Evolutionary conservation across 805 yeast species (phyloP).

Genomic region (Saturnispora zaruensis): DNA sequence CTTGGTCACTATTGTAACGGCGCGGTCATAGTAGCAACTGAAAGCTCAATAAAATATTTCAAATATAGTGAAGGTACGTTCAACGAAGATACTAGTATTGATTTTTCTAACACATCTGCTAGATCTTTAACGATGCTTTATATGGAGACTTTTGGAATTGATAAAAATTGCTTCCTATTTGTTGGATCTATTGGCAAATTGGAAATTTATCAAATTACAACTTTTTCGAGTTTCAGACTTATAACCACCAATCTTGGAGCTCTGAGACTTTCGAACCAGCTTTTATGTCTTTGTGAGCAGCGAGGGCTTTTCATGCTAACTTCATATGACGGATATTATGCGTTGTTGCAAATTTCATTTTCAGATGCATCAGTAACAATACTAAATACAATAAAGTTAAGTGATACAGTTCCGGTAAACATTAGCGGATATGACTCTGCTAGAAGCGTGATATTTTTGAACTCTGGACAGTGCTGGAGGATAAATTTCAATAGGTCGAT

Average conservation of each 20-base stretch:
- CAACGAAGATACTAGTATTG: background rate
- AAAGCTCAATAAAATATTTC: background rate
- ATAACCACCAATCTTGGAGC: background rate
- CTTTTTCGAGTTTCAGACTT: background rate
- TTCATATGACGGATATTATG: conserved; percentile 20
- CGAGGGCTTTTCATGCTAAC: conserved; percentile 13
- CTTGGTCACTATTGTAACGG: background rate
- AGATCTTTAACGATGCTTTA: background rate
- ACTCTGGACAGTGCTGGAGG: conserved; percentile 23
- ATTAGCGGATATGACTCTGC: conserved; percentile 9
- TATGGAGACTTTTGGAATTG: background rate
- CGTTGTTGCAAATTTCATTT: background rate
- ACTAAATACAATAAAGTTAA: conserved; percentile 1
- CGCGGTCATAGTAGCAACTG: background rate
- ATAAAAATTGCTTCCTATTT: background rate
- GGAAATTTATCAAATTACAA: background rate
- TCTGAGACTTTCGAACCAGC: background rate
- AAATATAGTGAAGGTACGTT: background rate
- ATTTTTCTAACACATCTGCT: too few relatives aligned
- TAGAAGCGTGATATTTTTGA: conserved; percentile 13
- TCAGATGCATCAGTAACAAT: background rate
- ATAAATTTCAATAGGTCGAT: conserved; percentile 17
- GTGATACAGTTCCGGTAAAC: conserved; percentile 18
- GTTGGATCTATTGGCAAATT: conserved; percentile 1
- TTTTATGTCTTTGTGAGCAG: background rate